Evolutionary conservation across 148 eudicot genomes (phyloP), one percentile per base, ranked within the genome.

Genomic region (Amaranthus hypochondriacus): DNA sequence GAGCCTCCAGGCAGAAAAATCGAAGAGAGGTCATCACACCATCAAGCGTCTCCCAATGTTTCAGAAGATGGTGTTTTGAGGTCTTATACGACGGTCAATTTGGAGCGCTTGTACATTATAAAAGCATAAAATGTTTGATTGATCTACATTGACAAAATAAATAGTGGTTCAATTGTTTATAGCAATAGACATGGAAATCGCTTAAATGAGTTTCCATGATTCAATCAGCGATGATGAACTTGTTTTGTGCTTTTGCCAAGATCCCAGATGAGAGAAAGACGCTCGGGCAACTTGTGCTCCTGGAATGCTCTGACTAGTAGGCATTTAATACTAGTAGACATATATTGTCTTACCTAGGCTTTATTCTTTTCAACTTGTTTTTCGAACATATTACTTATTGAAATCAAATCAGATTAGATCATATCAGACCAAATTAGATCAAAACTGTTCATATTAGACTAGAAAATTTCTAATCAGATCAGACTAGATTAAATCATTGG

Each of bases 81-180:
- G 47, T 11, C 48, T 48, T 6, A 18, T 10, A 66, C 9, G 9
- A 49, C 10, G 15, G 69, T 47, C 12, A 48, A 66, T 15, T 65
- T 65, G 69, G 69, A 66, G 69, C 54, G 39, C 39, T 9, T 66
- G 55, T 66, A 66, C 55, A 66, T 66, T 66, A 28, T 28, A 66
- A 14, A 62, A 66, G 69, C 53, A 63, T 44, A 63, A 43, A 64
- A 64, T 64, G 50, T 64, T 46, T 12, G 15, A 12, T 44, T 49
- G 52, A 48, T 48, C 18, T 66, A 48, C 15, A 14, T 7, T 48
- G 13, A 48, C 68, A 15, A 66, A 28, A 28, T 28, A 28, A 28
- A 28, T 11, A 66, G 18, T 66, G 42, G 69, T 9, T 66, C 69
- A 66, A 66, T n/a, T 66, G 54, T 66, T 66, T 48, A 66, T 48